Evolutionary conservation across 805 yeast genomes (phyloP), one percentile per base, ranked within the genome.

Genomic region (Suhomyces sp.): DNA sequence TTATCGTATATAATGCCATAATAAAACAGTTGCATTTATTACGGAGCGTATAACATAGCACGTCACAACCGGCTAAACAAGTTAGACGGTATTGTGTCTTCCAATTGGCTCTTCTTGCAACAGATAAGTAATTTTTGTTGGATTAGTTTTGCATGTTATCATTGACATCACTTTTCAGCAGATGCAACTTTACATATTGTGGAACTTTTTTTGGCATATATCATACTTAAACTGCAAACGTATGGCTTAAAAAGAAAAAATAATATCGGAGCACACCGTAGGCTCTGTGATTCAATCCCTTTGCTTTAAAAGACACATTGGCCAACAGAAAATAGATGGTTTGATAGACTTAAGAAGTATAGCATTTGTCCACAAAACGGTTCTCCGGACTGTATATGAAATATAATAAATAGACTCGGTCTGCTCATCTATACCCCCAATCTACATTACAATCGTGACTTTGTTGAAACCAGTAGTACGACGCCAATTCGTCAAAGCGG

Each of bases 161-260:
- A 15, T 22, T 42, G 27, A 42, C 29, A 23, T 42, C 46, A 42
- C 31, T 22, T 6, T 42, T 19, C 9, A 23, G 23, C 27, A 42
- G 22, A 8, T 19, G 23, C 46, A n/a, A 13, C 13, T 13, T 42
- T 22, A 33, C 36, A 33, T 13, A 8, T 33, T 33, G 17, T 6
- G 6, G 5, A 23, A 22, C 46, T 3, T 22, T 13, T 13, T 42
- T 23, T 42, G 17, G 31, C n/a, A 42, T 6, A 23, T 24, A 22
- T 42, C 31, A 42, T 42, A 22, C 31, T 9, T 24, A 42, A 42
- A 23, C 48, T 52, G 54, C 40, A 52, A 46, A 52, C 17, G 23
- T 10, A 17, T 6, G 27, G 31, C 17, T 13, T 6, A 40, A 45
- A 47, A 26, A 19, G 8, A 15, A 44, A 42, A 24, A 42, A 38